Conservation (phyloP, 179 eudicot species). For the Silene noctiflora region DNA sequence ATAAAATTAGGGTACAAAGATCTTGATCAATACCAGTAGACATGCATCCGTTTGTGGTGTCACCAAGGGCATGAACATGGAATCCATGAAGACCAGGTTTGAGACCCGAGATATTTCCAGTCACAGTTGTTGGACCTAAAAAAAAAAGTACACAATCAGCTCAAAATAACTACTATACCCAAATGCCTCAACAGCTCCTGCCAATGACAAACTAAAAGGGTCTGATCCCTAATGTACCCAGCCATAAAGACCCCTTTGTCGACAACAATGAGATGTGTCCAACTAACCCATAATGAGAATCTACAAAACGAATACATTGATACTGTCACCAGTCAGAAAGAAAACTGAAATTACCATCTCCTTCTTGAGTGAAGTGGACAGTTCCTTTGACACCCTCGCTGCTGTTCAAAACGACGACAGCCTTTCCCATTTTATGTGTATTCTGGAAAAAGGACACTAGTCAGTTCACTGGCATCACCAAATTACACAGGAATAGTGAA, state of each 20-base stretch:
- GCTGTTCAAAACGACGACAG: conserved; percentile 71
- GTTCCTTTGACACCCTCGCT: conserved; percentile 78
- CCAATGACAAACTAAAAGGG: not conserved
- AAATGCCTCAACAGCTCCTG: not conserved
- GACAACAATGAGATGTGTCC: not conserved
- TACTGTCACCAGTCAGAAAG: conserved; percentile 6
- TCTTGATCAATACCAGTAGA: conserved; percentile 59
- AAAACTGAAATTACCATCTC: conserved; percentile 51
- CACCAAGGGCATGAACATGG: conserved; percentile 93
- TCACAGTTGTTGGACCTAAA: conserved; percentile 81
- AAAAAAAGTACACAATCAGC: conserved; percentile 2
- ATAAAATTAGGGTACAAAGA: not conserved
- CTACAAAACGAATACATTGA: not conserved
- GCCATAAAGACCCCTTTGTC: not conserved
- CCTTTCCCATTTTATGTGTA: conserved; percentile 84
- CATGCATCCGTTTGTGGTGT: conserved; percentile 94
- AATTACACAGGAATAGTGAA: not conserved
- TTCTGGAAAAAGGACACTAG: conserved; percentile 35
- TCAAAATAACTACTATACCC: not conserved
- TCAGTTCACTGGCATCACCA: not conserved
- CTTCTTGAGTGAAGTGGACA: conserved; percentile 74
- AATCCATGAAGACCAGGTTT: conserved; percentile 90
- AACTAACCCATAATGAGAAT: not conserved
- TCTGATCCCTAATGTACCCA: not conserved
- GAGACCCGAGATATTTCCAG: conserved; percentile 73